Conservation (phyloP, 2,329 filamentous ascomycete species). For the Oidium heveae region DNA sequence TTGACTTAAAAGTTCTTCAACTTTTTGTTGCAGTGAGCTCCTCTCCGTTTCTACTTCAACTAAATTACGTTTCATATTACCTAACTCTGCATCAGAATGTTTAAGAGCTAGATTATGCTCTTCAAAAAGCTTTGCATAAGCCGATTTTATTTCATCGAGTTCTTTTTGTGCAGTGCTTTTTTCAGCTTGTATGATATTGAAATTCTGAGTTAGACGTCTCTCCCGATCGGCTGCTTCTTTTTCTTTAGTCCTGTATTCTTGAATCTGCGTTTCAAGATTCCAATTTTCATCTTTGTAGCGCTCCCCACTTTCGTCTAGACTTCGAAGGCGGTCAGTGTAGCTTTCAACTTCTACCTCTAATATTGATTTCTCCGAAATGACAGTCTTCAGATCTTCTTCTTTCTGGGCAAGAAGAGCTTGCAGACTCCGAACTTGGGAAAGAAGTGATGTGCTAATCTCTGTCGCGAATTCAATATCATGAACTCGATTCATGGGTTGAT, state of each 20-base stretch:
- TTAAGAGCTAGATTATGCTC: conserved; percentile 56
- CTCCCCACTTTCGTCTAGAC: conserved; percentile 78
- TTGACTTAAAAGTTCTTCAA: conserved; percentile 69
- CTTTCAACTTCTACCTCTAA: conserved; percentile 64
- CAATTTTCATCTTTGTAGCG: conserved; percentile 97
- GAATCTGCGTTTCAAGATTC: conserved; percentile 80
- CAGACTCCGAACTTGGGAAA: conserved; percentile 79
- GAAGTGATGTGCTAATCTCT: conserved; percentile 82
- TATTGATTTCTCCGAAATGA: conserved; percentile 48
- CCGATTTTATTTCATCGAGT: conserved; percentile 67
- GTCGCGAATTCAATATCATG: conserved; percentile 98
- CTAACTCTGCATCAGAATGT: conserved; percentile 71
- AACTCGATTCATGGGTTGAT: conserved; percentile 66
- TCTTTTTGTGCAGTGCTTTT: conserved; percentile 62
- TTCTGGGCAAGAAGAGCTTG: conserved; percentile 67
- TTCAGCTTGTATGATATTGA: conserved; percentile 46
- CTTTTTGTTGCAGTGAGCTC: conserved; percentile 51
- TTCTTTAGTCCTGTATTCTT: conserved; percentile 49
- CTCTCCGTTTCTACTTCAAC: conserved; percentile 57
- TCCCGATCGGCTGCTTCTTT: conserved; percentile 63
- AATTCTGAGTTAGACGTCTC: conserved; percentile 48
- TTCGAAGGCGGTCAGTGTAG: conserved; percentile 54
- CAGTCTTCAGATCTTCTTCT: conserved; percentile 58
- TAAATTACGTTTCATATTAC: conserved; percentile 57
- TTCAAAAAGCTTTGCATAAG: conserved; percentile 53